Percentiles rank a stretch among this genome's conserved stretches.
phyloP scores from a whole-genome alignment of 2,329 filamentous ascomycete genomes.

The Stenocarpella maydis region DNA sequence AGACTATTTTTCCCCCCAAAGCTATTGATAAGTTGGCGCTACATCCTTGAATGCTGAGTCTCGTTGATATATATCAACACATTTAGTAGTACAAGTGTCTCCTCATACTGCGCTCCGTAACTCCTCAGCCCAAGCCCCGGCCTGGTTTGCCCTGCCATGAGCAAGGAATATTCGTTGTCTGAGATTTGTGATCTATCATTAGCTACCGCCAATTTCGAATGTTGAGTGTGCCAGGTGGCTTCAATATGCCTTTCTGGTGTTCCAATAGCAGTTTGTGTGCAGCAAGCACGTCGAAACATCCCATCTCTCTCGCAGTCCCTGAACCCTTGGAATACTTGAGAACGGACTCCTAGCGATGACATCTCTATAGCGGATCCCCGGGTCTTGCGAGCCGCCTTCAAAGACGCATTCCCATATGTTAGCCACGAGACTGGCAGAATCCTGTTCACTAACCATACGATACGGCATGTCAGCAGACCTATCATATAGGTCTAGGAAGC shows the following conservation, averaged over 20 bases:
- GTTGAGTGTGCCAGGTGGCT: neutral
- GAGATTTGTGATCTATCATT: neutral
- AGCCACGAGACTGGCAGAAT: neutral
- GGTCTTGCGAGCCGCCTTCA: accelerated
- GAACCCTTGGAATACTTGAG: neutral
- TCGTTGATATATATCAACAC: too few relatives aligned
- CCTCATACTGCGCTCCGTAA: neutral
- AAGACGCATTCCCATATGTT: neutral
- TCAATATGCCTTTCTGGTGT: neutral
- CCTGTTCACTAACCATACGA: neutral
- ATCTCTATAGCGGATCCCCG: neutral
- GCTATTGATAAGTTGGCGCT: too few relatives aligned
- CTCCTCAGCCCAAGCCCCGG: neutral
- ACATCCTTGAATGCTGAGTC: too few relatives aligned
- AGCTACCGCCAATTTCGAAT: neutral
- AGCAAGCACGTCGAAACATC: neutral
- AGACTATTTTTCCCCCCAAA: too few relatives aligned
- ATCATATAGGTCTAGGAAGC: neutral
- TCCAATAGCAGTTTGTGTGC: neutral
- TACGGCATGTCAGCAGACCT: neutral
- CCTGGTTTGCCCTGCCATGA: neutral
- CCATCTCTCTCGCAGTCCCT: neutral
- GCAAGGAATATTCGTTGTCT: neutral
- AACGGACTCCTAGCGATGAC: neutral
- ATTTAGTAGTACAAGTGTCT: neutral